A percentile compares a stretch with the other conserved stretches of the same genome.
These are phyloP conservation scores for Scalesia atractyloides DNA, from an alignment of 129 eudicot species.

Conservation along the genomic window DNA sequence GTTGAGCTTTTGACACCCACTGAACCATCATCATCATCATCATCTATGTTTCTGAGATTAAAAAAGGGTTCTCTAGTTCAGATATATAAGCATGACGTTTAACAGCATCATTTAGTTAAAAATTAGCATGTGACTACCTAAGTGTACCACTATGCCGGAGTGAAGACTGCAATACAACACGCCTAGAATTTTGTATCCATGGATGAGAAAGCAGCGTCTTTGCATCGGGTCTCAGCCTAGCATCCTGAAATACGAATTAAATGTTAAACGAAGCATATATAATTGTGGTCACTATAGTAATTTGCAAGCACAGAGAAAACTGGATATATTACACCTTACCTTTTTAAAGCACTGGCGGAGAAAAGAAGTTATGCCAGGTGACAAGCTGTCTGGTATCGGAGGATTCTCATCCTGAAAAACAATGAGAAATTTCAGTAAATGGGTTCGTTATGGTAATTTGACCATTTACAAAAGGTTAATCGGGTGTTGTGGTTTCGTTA, in stretches of 20 bases:
- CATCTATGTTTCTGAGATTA: slow-evolving; percentile 67
- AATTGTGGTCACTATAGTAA: background rate
- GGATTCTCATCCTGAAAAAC: slow-evolving; percentile 89
- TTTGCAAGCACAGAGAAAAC: slow-evolving; percentile 15
- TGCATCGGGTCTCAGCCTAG: slow-evolving; percentile 97
- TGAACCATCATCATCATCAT: slow-evolving; percentile 48
- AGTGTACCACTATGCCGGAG: slow-evolving; percentile 79
- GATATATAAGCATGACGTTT: slow-evolving; percentile 15
- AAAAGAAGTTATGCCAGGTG: slow-evolving; percentile 91
- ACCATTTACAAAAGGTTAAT: slow-evolving; percentile 6
- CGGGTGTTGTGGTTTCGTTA: background rate
- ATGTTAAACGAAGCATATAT: slow-evolving; percentile 27
- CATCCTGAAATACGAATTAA: slow-evolving; percentile 64
- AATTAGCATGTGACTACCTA: slow-evolving; percentile 44
- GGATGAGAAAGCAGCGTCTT: slow-evolving; percentile 94
- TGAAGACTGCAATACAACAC: slow-evolving; percentile 77
- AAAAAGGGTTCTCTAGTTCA: slow-evolving; percentile 12
- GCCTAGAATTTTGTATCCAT: slow-evolving; percentile 96
- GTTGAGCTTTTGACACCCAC: slow-evolving; percentile 47
- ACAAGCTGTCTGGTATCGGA: slow-evolving; percentile 92
- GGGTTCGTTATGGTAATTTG: background rate
- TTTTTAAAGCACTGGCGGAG: slow-evolving; percentile 91
- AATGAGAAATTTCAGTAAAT: slow-evolving; percentile 20
- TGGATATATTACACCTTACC: slow-evolving; percentile 47
- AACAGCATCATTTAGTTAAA: background rate